Evolutionary conservation across 2,329 filamentous ascomycete genomes (phyloP), one percentile per base, ranked within the genome.

Genomic region (Grosmannia serpens): DNA sequence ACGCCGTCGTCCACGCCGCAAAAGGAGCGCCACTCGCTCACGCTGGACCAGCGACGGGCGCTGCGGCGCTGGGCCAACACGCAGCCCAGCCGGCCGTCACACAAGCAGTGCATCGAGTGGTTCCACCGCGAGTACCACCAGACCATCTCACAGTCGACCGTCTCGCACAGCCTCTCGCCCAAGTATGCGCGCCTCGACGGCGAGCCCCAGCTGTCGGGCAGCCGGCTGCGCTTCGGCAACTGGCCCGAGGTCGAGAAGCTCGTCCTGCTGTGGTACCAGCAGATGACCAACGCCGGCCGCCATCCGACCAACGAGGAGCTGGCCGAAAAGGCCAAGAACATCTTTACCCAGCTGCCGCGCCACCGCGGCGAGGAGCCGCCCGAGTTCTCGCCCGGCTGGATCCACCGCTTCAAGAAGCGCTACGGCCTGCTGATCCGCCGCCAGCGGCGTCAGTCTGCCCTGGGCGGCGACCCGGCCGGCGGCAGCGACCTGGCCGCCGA

Each of bases 101-200:
- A 84, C 69, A 82, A 82, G 69, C 75, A 78, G 38, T 84, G 81
- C 72, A 84, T 84, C 65, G 80, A 84, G 65, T 84, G 81, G 81
- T 84, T 84, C 70, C 77, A 73, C 63, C 67, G 68, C 58, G 75
- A 83, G 67, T 84, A 81, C 66, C 77, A 78, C 67, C 79, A 82
- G 67, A 76, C 77, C 64, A 83, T 84, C 65, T 83, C 79, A 66
- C 81, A 84, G 69, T 83, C 80, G 20, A 84, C 81, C 64, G 82
- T 84, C 50, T 83, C 80, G 53, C 81, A 84, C 67, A 83, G 80
- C 24, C 72, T 84, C 41, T 83, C 80, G 5, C 79, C 80, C 53
- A 84, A 84, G 65, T 84, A 84, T 64, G 81, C 80, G 44, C 78
- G 81, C 29, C 77, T 84, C 56, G 81, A 84, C 66, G 78, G 77